These are phyloP conservation scores for Mucor irregularis DNA, from an alignment of 371 early-diverging fungal species.

Conservation along the genomic window DNA sequence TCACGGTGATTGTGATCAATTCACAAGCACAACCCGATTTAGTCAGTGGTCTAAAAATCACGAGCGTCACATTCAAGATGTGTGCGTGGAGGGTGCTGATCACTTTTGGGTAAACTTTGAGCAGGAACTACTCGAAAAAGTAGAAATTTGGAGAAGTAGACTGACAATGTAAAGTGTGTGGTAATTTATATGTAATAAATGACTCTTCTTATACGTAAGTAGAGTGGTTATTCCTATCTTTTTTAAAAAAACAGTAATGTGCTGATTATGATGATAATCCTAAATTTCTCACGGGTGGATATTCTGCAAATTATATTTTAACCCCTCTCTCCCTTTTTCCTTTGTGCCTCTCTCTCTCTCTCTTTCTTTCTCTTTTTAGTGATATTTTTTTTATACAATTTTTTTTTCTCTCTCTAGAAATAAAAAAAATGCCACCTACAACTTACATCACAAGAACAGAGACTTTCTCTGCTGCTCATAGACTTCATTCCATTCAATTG, in stretches of 20 bases:
- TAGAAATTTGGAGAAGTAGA: conserved; percentile 11
- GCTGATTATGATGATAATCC: too few species aligned
- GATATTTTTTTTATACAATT: too few species aligned
- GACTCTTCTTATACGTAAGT: too few species aligned
- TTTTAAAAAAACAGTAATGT: too few species aligned
- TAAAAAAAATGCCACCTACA: conserved; percentile 40
- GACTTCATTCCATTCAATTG: conserved; percentile 75
- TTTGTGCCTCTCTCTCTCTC: neutral
- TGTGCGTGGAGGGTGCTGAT: conserved; percentile 29
- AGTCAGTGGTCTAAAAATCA: conserved; percentile 26
- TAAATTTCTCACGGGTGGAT: too few species aligned
- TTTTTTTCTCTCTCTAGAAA: neutral
- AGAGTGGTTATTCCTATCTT: too few species aligned
- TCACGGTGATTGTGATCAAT: conserved; percentile 43
- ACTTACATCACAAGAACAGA: conserved; percentile 76
- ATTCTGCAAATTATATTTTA: too few species aligned
- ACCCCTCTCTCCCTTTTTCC: neutral
- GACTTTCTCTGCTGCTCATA: conserved; percentile 87
- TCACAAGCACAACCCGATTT: conserved; percentile 29
- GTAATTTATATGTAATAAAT: neutral
- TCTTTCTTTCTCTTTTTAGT: neutral
- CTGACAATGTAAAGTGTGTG: neutral
- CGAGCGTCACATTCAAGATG: neutral
- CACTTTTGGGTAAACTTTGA: conserved; percentile 43
- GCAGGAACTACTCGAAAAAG: conserved; percentile 1